Evolutionary conservation across 352 stramenopile genomes (phyloP), one percentile per base, ranked within the genome.

Genomic region (Pythium insidiosum): DNA sequence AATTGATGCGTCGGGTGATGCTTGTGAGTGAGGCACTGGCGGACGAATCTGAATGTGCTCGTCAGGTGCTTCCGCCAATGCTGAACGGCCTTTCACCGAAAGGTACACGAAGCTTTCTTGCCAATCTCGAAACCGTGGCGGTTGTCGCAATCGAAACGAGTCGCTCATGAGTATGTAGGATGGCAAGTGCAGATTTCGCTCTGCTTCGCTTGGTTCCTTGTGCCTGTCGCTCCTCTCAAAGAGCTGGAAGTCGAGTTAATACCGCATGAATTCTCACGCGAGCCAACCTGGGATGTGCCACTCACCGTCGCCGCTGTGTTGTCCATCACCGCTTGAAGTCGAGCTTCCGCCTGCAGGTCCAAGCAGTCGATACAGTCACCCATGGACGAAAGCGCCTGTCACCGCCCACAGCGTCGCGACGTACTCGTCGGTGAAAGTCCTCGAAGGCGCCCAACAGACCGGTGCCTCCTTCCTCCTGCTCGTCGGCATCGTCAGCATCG

Each of bases 131-230:
- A 84, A 78, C 18, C 68, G 34, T 5, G 68, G 66, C 5, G 71
- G 68, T 19, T 61, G 63, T 11, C 58, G 59, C n/a, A 68, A 34
- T 6, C 68, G 43, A 29, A 65, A 67, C 16, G 63, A 56, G 47
- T 84, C 71, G 39, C 66, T 84, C 66, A 75, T 67, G 47, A 66
- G 59, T 18, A 76, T 19, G 18, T 78, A 61, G 0, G 59, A 42
- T 25, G 68, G 57, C 5, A 62, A 31, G 6, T 50, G 43, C 10
- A 19, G 28, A 4, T 39, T 16, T 23, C 41, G 51, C 45, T 7
- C 33, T n/a, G n/a, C 28, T 33, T 15, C 9, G 15, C 9, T 43
- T 39, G n/a, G 10, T 16, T 20, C 13, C 45, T 50, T 23, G n/a
- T 22, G 15, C 34, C 19, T 12, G 16, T 33, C 38, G 18, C 23